A percentile compares a stretch with the other conserved stretches of the same genome.
These are phyloP conservation scores for Populus trichocarpa DNA, from an alignment of 441 rosid species.

Conservation along the genomic window DNA sequence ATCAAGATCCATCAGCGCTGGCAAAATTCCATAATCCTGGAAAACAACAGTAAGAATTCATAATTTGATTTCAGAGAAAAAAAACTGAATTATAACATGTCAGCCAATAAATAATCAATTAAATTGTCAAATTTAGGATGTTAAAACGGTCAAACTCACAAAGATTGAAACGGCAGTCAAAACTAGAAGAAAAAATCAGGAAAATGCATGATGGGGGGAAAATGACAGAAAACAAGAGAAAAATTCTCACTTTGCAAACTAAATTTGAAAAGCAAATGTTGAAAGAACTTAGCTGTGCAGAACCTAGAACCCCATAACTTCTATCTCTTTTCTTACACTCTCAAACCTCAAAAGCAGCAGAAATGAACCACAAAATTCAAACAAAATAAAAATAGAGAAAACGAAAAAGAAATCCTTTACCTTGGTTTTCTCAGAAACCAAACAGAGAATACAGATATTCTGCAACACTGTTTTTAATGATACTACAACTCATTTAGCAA, in stretches of 20 bases:
- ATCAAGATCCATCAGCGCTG: background rate
- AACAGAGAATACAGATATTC: background rate
- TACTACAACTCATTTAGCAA: constrained; percentile 6
- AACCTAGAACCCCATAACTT: background rate
- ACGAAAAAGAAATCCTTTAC: background rate
- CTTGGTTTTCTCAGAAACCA: constrained; percentile 5
- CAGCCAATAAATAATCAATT: background rate
- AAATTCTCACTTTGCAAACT: background rate
- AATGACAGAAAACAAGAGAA: background rate
- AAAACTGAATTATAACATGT: background rate
- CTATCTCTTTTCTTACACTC: too few relatives aligned
- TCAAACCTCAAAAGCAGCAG: background rate
- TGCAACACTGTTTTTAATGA: background rate
- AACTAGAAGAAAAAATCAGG: background rate
- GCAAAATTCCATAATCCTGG: constrained; percentile 13
- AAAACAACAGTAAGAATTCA: background rate
- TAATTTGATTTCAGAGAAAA: background rate
- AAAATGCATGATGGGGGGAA: background rate
- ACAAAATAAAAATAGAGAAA: background rate
- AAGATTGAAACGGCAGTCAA: background rate
- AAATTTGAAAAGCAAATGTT: background rate
- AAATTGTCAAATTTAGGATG: background rate
- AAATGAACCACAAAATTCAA: background rate
- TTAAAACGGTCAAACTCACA: too few relatives aligned
- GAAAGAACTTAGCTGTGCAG: background rate